Conservation (phyloP, 2,329 filamentous ascomycete species). For the Diaporthe sp. region DNA sequence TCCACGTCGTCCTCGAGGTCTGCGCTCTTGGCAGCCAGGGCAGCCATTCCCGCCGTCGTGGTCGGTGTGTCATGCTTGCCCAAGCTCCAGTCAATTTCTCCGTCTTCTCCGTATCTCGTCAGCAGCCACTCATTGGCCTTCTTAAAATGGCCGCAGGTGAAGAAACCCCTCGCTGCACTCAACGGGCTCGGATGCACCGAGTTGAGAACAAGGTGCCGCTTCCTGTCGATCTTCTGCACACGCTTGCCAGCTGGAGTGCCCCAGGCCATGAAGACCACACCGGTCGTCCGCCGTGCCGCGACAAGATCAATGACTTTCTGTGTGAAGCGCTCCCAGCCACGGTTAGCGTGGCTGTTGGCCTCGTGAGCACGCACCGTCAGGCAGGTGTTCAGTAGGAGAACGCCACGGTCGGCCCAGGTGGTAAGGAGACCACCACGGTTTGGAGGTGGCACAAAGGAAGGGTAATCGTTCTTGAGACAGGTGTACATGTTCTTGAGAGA, state of each 20-base stretch:
- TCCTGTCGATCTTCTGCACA: slow-evolving; percentile 78
- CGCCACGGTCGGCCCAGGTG: slow-evolving; percentile 93
- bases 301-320: slow-evolving; percentile 92
- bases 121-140: slow-evolving; percentile 89
- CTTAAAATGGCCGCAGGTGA: slow-evolving; percentile 85
- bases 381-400: slow-evolving; percentile 94
- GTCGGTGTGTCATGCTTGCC: slow-evolving; percentile 50
- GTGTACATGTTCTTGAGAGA: slow-evolving; percentile 96
- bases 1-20: slow-evolving; percentile 29
- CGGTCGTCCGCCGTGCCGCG: slow-evolving; percentile 79
- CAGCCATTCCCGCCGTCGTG: slow-evolving; percentile 39
- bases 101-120: slow-evolving; percentile 82
- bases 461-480: slow-evolving; percentile 89
- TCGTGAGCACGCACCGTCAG: slow-evolving; percentile 92
- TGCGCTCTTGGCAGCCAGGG: slow-evolving; percentile 42
- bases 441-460: slow-evolving; percentile 80
- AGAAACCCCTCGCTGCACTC: slow-evolving; percentile 86
- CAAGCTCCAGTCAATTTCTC: slow-evolving; percentile 87
- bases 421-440: slow-evolving; percentile 86
- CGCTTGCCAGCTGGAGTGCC: slow-evolving; percentile 86
- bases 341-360: slow-evolving; percentile 86
- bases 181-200: slow-evolving; percentile 95
- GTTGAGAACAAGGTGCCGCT: slow-evolving; percentile 85
- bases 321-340: slow-evolving; percentile 94
- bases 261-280: slow-evolving; percentile 97